Evolutionary conservation across 225 moss, liverwort and hornwort genomes (phyloP), one percentile per base, ranked within the genome.

Genomic region (Polytrichum formosum): DNA sequence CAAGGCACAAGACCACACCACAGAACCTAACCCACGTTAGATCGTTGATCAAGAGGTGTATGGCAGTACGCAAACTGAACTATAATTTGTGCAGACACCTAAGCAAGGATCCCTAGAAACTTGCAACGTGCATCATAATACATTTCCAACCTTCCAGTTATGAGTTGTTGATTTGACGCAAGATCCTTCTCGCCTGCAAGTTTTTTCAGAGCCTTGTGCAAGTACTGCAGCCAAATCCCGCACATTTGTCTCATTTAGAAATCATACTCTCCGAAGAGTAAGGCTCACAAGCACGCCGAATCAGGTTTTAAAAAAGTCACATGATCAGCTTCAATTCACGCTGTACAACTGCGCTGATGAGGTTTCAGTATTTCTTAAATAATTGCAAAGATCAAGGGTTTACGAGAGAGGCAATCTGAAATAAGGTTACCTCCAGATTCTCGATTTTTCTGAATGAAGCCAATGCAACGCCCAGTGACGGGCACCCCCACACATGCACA

Each of bases 101-200:
- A 13, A 46, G 4, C 13, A 46, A 46, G 46, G 46, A 46, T 16
- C 13, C 46, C 46, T 13, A 46, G 16, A 4, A 16, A 46, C 10
- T 46, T 46, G 46, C 46, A 46, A 46, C 13, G 3, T 46, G 46
- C 13, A 46, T 46, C 46, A 46, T 46, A 23, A 46, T 4, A 1
- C 4, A 13, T 46, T 68, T 64, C 76, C 65, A 33, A 82, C 82
- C 78, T 78, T 75, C 78, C 78, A 10, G 75, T 7, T 29, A 78
- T 75, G 58, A 78, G 55, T 63, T 73, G 81, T 22, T 73, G 70
- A 60, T 78, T 78, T 22, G 73, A 70, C 54, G 68, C 65, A 55
- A 78, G 75, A 66, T 82, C 77, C 62, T 82, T 82, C 68, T 82
- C 75, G 35, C 77, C 77, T 9, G 81, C 62, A 21, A 81, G 74